A percentile compares a stretch with the other conserved stretches of the same genome.
These are phyloP conservation scores for Epichloe sp. DNA, from an alignment of 2,329 filamentous ascomycete genomes.

Conservation along the genomic window DNA sequence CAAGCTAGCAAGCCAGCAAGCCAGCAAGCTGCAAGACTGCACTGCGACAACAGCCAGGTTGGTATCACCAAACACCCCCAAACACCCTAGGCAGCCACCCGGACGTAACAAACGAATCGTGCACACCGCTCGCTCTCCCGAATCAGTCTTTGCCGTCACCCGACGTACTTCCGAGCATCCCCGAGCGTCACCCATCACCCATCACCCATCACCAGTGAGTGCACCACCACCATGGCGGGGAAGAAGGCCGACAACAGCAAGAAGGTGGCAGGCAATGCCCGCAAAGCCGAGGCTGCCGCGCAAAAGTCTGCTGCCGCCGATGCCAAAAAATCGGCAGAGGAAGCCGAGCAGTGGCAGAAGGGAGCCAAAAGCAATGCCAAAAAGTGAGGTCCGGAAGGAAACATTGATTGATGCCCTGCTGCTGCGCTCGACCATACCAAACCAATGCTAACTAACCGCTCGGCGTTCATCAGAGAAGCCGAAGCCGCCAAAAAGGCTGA, in stretches of 20 bases:
- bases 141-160: not conserved
- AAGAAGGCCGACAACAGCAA: conserved; percentile 77
- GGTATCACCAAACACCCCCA: conserved; percentile 1
- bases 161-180: conserved; percentile 4
- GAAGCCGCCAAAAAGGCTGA: conserved; percentile 59
- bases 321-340: conserved; percentile 51
- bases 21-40: not conserved
- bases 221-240: conserved; percentile 42
- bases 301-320: conserved; percentile 63
- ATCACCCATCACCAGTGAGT: not conserved
- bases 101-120: not conserved
- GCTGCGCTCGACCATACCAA: not conserved
- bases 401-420: not conserved
- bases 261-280: conserved; percentile 78
- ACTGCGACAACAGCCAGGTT: not conserved
- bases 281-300: conserved; percentile 81
- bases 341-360: conserved; percentile 70
- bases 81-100: not conserved
- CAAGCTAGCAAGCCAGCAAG: not conserved
- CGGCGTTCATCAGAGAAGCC: conserved; percentile 17
- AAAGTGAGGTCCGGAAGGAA: conserved; percentile 47
- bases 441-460: conserved; percentile 2
- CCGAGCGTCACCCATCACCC: conserved; percentile 3
- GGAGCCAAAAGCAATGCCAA: conserved; percentile 76
- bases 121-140: not conserved